These are phyloP conservation scores for Mycena indigotica DNA, from an alignment of 768 basidiomycete genomes.

Conservation along the genomic window DNA sequence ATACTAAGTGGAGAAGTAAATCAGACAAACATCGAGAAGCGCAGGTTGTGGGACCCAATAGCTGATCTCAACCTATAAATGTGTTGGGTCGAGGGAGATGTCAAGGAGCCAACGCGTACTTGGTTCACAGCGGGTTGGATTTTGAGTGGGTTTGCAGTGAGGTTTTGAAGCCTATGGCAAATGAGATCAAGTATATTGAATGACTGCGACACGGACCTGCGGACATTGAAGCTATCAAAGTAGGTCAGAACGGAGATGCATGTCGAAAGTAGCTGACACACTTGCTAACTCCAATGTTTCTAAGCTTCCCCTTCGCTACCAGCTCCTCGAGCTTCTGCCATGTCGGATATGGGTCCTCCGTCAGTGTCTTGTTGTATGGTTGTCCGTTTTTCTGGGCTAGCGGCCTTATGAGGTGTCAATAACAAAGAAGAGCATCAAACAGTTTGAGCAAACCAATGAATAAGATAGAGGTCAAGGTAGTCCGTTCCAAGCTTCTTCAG, in stretches of 20 bases:
- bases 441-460: conserved; percentile 61
- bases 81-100: background rate
- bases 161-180: conserved; percentile 57
- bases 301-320: conserved; percentile 74
- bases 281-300: conserved; percentile 87
- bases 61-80: conserved; percentile 62
- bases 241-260: conserved; percentile 7
- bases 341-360: conserved; percentile 72
- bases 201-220: conserved; percentile 42
- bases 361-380: conserved; percentile 56
- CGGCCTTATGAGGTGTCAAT: conserved; percentile 45
- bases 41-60: conserved; percentile 80
- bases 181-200: no score
- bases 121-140: conserved; percentile 73
- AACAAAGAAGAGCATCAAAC: background rate
- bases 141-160: conserved; percentile 62
- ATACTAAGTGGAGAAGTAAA: background rate
- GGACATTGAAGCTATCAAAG: conserved; percentile 61
- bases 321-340: conserved; percentile 82
- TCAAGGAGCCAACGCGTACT: conserved; percentile 21
- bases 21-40: conserved; percentile 55
- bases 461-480: conserved; percentile 80
- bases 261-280: conserved; percentile 31
- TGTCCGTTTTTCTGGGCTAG: conserved; percentile 62
- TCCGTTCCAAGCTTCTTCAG: conserved; percentile 60